Evolutionary conservation across 2,329 filamentous ascomycete genomes (phyloP).

Genomic region (Aspergillus thermomutatus): DNA sequence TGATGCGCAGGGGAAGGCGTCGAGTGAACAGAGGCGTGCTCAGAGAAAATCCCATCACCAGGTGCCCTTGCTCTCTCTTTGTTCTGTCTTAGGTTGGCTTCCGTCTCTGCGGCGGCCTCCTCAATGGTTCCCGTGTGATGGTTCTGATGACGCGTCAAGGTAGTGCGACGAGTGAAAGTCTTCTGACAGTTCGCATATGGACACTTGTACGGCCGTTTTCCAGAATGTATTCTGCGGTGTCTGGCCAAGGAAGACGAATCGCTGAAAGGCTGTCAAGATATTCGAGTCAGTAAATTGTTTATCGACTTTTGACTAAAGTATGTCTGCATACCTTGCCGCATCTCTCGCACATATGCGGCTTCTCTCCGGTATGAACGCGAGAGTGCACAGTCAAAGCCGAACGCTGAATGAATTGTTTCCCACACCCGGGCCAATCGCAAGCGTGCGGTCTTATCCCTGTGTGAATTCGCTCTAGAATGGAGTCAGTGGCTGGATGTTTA

Average conservation of each 20-base stretch:
- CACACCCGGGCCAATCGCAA: constrained; percentile 83
- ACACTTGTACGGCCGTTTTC: constrained; percentile 95
- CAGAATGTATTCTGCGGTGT: constrained; percentile 91
- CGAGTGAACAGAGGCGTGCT: constrained; percentile 47
- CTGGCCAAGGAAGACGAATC: constrained; percentile 92
- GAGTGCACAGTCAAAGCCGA: constrained; percentile 93
- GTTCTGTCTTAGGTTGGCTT: constrained; percentile 69
- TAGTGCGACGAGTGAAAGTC: constrained; percentile 94
- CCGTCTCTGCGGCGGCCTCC: constrained; percentile 84
- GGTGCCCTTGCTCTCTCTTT: constrained; percentile 36
- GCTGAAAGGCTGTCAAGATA: constrained; percentile 71
- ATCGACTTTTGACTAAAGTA: neutral
- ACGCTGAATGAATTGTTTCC: constrained; percentile 95
- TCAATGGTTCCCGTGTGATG: constrained; percentile 94
- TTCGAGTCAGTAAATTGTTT: neutral
- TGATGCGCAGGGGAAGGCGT: constrained; percentile 83
- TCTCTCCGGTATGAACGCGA: constrained; percentile 95
- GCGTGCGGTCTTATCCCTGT: constrained; percentile 86
- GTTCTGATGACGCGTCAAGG: constrained; percentile 91
- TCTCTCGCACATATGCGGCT: constrained; percentile 95
- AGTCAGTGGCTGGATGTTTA: constrained; percentile 1
- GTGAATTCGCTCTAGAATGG: constrained; percentile 79
- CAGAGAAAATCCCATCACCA: constrained; percentile 42
- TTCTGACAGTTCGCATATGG: constrained; percentile 97
- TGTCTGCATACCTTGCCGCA: constrained; percentile 76